These are phyloP conservation scores for Penicillium thymicola DNA, from an alignment of 2,329 filamentous ascomycete species.

Conservation along the genomic window DNA sequence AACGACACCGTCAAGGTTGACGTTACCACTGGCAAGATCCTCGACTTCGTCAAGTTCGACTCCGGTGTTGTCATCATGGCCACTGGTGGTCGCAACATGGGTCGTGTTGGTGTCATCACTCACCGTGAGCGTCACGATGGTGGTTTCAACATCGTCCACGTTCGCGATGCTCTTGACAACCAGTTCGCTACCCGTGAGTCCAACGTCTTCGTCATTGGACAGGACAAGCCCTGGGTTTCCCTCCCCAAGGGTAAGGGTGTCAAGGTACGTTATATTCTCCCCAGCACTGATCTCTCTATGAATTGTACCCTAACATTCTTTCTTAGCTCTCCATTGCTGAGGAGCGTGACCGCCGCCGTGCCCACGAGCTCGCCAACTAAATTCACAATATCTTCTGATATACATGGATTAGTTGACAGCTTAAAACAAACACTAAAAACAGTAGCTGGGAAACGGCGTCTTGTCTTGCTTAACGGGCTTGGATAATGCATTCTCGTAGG, in stretches of 20 bases:
- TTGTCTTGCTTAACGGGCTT: constrained; percentile 39
- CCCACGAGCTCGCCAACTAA: constrained; percentile 57
- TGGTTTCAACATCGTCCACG: constrained; percentile 99
- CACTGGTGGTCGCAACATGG: constrained; percentile 99
- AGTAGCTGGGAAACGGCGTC: constrained; percentile 34
- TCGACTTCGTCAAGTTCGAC: constrained; percentile 98
- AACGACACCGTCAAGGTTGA: constrained; percentile 99
- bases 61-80: constrained; percentile 97
- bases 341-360: constrained; percentile 97
- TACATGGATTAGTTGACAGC: constrained; percentile 19
- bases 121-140: constrained; percentile 99
- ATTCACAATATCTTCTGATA: constrained; percentile 20
- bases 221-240: constrained; percentile 98
- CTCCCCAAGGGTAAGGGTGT: constrained; percentile 99
- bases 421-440: constrained; percentile 31
- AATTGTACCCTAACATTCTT: constrained; percentile 20
- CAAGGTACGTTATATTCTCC: constrained; percentile 56
- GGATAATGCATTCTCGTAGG: constrained; percentile 33
- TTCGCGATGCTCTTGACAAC: constrained; percentile 91
- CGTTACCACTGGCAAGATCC: constrained; percentile 93
- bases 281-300: not conserved
- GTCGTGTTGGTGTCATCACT: constrained; percentile 99
- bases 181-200: constrained; percentile 97
- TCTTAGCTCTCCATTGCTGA: constrained; percentile 85
- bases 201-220: constrained; percentile 99